phyloP scores from a whole-genome alignment of 495 filamentous ascomycete species.

The Neurospora sp. region DNA sequence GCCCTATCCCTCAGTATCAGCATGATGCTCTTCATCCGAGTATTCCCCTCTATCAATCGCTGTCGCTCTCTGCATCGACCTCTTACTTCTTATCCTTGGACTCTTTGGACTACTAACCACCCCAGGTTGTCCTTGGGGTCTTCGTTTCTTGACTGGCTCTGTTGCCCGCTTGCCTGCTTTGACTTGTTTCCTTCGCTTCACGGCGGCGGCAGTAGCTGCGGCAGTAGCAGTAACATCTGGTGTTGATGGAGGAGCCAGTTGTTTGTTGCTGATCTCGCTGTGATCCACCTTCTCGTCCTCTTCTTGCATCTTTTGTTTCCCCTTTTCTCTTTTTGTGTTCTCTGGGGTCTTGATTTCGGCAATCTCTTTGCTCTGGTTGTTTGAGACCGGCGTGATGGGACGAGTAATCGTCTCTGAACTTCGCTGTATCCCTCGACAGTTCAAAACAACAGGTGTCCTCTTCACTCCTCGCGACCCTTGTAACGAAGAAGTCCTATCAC shows the following conservation, averaged over 20 bases:
- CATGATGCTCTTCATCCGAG: conserved; percentile 10
- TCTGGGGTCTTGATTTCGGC: not conserved
- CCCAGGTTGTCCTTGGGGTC: conserved; percentile 3
- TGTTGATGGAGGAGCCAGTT: not conserved
- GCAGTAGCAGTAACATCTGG: not conserved
- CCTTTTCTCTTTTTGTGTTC: not conserved
- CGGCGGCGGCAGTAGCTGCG: conserved; percentile 11
- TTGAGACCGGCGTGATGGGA: too few relatives aligned
- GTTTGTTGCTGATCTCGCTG: not conserved
- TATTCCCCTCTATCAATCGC: not conserved
- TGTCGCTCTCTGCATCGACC: not conserved
- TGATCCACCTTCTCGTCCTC: not conserved
- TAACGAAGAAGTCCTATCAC: not conserved
- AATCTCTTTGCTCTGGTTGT: not conserved
- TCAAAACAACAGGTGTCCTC: not conserved
- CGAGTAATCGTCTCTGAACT: not conserved
- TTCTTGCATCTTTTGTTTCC: not conserved
- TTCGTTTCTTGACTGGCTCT: not conserved
- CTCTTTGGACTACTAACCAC: not conserved
- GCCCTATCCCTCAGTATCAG: conserved; percentile 5
- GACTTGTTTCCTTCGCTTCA: conserved; percentile 22
- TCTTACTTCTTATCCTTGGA: not conserved
- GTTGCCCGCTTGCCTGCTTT: conserved; percentile 18
- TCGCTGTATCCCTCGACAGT: not conserved
- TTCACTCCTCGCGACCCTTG: not conserved